Evolutionary conservation across 495 filamentous ascomycete species (phyloP), one percentile per base, ranked within the genome.

Genomic region (Hypoxylon cercidicola): DNA sequence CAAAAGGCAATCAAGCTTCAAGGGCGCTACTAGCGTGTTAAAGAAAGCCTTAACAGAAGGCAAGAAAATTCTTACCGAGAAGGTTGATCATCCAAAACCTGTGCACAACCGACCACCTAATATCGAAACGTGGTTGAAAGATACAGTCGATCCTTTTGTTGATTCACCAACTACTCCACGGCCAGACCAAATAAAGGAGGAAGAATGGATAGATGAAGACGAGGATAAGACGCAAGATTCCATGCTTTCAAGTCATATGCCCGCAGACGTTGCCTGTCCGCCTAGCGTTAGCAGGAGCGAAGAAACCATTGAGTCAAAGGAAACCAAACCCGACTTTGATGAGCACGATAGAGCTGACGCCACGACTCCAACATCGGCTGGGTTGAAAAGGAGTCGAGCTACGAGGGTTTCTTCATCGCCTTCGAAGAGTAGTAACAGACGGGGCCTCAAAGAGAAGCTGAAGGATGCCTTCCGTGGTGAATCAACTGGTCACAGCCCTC

Each of bases 71-170:
- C 77, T 83, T 32, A 75, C 82, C 4, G 82, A 86, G 56, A 80
- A 74, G 50, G 77, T 74, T 35, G 84, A 86, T 16, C 80, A 80
- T 18, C 80, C 82, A 4, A 77, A 77, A 43, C 78, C 78, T 23
- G 75, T 71, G 1, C 55, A 62, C 13, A 84, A 85, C 48, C 75
- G 81, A 21, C 83, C 84, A 2, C 82, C 72, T 65, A 90, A 78
- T 60, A 91, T 93, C 44, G 89, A 93, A 75, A 87, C 87, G 2
- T 93, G 90, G 90, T 76, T 93, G 30, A 88, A 88, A 48, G 82
- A 81, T 19, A 92, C 89, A 1, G 80, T 86, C 10, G 90, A 93
- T 65, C 90, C 90, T 7, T 92, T 93, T 62, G 66, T 90, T 18
- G 88, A 91, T 18, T 61, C 77, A 18, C 79, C 83, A 16, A 76